Evolutionary conservation across 2,329 filamentous ascomycete genomes (phyloP).

Genomic region (Colletotrichum sublineola): DNA sequence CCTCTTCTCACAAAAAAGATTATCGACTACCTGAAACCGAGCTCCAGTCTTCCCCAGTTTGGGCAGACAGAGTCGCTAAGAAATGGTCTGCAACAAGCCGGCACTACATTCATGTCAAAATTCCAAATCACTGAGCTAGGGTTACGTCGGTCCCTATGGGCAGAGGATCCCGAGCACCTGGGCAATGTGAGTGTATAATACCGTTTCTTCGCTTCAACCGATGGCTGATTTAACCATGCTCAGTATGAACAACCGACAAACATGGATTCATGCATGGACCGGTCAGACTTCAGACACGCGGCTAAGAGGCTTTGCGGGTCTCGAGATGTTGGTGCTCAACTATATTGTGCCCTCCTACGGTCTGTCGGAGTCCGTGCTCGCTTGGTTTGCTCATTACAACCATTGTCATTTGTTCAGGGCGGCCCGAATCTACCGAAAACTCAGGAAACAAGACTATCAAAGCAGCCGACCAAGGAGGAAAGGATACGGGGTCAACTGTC

Average conservation of each 20-base stretch:
- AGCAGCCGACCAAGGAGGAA: constrained; percentile 51
- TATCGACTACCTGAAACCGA: constrained; percentile 76
- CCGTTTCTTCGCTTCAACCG: not conserved
- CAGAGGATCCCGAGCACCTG: constrained; percentile 73
- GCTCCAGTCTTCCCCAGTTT: constrained; percentile 77
- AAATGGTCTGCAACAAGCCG: constrained; percentile 79
- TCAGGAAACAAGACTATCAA: constrained; percentile 49
- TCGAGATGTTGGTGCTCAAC: constrained; percentile 87
- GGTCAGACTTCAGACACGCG: constrained; percentile 78
- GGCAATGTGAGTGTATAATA: constrained; percentile 61
- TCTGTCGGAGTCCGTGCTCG: constrained; percentile 85
- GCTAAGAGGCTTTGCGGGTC: constrained; percentile 82
- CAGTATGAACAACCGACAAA: constrained; percentile 71
- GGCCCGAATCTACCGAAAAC: constrained; percentile 63
- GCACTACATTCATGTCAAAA: constrained; percentile 74
- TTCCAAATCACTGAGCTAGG: constrained; percentile 81
- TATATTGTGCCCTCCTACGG: constrained; percentile 90
- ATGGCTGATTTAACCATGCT: constrained; percentile 44
- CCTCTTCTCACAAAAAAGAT: constrained; percentile 76
- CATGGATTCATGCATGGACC: constrained; percentile 76
- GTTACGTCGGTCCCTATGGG: constrained; percentile 80
- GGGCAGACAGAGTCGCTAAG: constrained; percentile 82
- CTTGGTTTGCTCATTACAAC: constrained; percentile 91
- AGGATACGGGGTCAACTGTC: constrained; percentile 56
- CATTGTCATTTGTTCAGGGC: constrained; percentile 75